A percentile compares a stretch with the other conserved stretches of the same genome.
Evolutionary conservation across 2,329 filamentous ascomycete species (phyloP).

Genomic region (Grosmannia huntii): DNA sequence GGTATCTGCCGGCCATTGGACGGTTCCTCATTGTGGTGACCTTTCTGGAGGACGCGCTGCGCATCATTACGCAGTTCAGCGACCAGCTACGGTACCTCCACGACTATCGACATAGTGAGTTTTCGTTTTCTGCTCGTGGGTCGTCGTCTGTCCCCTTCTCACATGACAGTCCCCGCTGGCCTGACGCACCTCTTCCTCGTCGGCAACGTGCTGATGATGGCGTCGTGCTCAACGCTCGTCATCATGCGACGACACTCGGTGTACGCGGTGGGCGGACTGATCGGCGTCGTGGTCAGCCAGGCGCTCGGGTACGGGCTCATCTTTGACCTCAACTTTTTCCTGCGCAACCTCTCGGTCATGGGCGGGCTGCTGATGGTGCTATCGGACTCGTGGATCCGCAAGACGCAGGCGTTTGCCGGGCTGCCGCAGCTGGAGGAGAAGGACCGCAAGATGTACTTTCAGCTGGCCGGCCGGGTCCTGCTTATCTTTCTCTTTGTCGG

Average conservation of each 20-base stretch:
- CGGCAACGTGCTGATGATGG: constrained; percentile 81
- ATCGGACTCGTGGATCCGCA: constrained; percentile 95
- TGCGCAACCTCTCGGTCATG: constrained; percentile 95
- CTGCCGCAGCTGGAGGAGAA: constrained; percentile 93
- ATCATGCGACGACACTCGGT: constrained; percentile 89
- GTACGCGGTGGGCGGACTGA: constrained; percentile 80
- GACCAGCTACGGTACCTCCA: constrained; percentile 89
- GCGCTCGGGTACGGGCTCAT: constrained; percentile 94
- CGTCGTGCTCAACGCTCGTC: constrained; percentile 67
- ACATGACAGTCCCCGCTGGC: constrained; percentile 62
- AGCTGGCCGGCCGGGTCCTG: constrained; percentile 87
- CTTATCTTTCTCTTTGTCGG: constrained; percentile 96
- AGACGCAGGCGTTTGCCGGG: constrained; percentile 91
- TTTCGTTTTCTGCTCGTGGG: too few relatives aligned
- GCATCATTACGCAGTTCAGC: constrained; percentile 94
- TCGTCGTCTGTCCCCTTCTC: constrained; percentile 4
- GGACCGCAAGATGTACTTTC: constrained; percentile 99
- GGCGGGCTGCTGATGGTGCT: constrained; percentile 96
- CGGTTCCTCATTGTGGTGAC: constrained; percentile 97
- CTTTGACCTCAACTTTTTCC: constrained; percentile 99
- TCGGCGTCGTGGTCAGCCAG: constrained; percentile 83
- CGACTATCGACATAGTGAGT: constrained; percentile 84
- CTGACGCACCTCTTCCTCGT: constrained; percentile 90
- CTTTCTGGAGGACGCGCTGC: constrained; percentile 89
- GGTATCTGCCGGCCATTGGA: constrained; percentile 87